Conservation (phyloP, 2,329 filamentous ascomycete species). For the Leptographium procerum region DNA sequence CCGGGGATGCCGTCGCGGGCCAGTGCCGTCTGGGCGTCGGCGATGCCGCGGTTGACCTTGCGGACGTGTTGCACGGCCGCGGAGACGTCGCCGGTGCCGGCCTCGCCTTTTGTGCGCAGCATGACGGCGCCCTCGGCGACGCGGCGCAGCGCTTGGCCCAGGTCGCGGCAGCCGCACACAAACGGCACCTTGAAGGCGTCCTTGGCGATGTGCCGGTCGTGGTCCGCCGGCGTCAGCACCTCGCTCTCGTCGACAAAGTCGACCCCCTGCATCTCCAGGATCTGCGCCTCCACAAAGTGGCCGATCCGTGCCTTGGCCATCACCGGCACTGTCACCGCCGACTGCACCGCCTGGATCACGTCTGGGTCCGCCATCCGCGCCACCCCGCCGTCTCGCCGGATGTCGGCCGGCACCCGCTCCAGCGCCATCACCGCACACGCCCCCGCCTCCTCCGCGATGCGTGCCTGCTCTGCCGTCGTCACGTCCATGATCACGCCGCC, state of each 20-base stretch:
- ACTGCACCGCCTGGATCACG: constrained; percentile 94
- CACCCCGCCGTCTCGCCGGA: constrained; percentile 82
- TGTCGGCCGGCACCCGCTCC: constrained; percentile 94
- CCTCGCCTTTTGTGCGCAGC: constrained; percentile 98
- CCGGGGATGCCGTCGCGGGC: constrained; percentile 37
- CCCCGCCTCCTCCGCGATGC: constrained; percentile 94
- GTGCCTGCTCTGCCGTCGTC: constrained; percentile 82
- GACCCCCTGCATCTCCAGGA: constrained; percentile 86
- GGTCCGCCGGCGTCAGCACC: constrained; percentile 90
- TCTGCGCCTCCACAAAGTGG: constrained; percentile 97
- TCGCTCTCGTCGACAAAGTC: constrained; percentile 99
- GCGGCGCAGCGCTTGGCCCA: constrained; percentile 83
- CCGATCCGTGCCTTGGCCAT: constrained; percentile 99
- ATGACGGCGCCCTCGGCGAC: constrained; percentile 93
- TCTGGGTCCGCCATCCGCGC: constrained; percentile 92
- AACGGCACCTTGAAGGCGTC: constrained; percentile 72
- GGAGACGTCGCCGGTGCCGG: constrained; percentile 91
- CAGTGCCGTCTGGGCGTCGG: constrained; percentile 66
- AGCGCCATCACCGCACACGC: constrained; percentile 97
- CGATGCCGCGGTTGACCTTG: constrained; percentile 74
- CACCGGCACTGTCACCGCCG: constrained; percentile 88
- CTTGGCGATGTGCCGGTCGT: constrained; percentile 87
- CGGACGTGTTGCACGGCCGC: constrained; percentile 96
- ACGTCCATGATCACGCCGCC: constrained; percentile 99
- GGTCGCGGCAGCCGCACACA: constrained; percentile 89